These are phyloP conservation scores for Phytopythium mirpurense DNA, from an alignment of 352 stramenopile genomes.

Conservation along the genomic window DNA sequence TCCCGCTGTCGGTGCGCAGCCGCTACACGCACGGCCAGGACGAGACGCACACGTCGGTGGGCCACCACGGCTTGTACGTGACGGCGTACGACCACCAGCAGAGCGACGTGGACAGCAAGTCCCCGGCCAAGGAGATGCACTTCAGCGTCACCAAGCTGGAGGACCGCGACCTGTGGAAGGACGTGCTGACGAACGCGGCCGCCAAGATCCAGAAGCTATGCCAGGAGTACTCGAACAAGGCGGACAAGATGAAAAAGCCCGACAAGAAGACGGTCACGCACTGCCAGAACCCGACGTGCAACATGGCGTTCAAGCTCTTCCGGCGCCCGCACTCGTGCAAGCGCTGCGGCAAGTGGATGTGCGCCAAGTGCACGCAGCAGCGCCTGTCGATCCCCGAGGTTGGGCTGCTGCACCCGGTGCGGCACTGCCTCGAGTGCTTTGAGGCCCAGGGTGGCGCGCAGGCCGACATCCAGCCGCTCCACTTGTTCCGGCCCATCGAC, in stretches of 20 bases:
- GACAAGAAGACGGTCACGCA: slow-evolving; percentile 80
- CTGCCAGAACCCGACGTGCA: slow-evolving; percentile 65
- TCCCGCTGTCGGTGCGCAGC: slow-evolving; percentile 62
- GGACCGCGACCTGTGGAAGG: slow-evolving; percentile 77
- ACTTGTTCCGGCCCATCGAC: slow-evolving; percentile 42
- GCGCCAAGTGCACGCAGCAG: slow-evolving; percentile 74
- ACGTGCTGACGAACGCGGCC: slow-evolving; percentile 54
- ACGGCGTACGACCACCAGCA: slow-evolving; percentile 77
- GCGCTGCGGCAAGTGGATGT: slow-evolving; percentile 84
- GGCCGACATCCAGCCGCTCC: slow-evolving; percentile 58
- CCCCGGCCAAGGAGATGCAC: slow-evolving; percentile 65
- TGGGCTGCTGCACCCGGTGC: slow-evolving; percentile 67
- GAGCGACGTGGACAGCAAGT: slow-evolving; percentile 33
- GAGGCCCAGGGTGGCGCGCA: slow-evolving; percentile 57
- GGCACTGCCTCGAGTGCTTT: slow-evolving; percentile 78
- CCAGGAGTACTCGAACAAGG: slow-evolving; percentile 56
- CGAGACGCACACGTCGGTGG: slow-evolving; percentile 75
- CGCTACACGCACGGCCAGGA: slow-evolving; percentile 84
- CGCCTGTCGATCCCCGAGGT: slow-evolving; percentile 79
- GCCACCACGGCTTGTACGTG: slow-evolving; percentile 80
- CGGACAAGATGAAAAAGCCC: slow-evolving; percentile 73
- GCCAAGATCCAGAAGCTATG: slow-evolving; percentile 60
- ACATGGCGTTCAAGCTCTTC: slow-evolving; percentile 78
- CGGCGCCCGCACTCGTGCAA: slow-evolving; percentile 79
- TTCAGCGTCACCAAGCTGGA: slow-evolving; percentile 85